Percentiles rank a stretch among this genome's conserved stretches.
Conservation (phyloP, 2,329 filamentous ascomycete genomes). For the Metarhizium album region DNA sequence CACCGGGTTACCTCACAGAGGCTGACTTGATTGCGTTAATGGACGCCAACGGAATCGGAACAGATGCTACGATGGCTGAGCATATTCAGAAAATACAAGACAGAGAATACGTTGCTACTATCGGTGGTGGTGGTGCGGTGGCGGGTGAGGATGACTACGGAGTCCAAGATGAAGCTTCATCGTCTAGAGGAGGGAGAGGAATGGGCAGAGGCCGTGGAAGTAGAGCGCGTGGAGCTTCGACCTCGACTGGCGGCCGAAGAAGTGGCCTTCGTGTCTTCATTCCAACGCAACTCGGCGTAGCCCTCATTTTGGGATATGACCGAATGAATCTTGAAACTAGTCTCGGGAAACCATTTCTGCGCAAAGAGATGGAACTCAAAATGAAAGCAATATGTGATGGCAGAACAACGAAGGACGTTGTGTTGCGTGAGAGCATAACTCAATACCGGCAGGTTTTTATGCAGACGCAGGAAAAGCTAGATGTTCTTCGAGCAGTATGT, state of each 20-base stretch:
- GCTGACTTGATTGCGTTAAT: conserved; percentile 92
- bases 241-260: conserved; percentile 31
- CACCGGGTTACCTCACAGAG: conserved; percentile 83
- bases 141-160: conserved; percentile 30
- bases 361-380: conserved; percentile 94
- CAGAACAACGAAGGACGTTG: conserved; percentile 58
- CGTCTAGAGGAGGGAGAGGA: conserved; percentile 36
- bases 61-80: conserved; percentile 97
- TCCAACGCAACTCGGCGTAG: conserved; percentile 81
- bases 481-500: conserved; percentile 52
- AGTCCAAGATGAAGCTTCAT: conserved; percentile 24
- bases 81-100: conserved; percentile 95
- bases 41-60: conserved; percentile 98
- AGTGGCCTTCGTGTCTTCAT: conserved; percentile 72
- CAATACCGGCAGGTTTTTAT: conserved; percentile 83
- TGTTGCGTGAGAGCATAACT: conserved; percentile 72
- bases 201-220: conserved; percentile 34
- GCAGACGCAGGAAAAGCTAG: conserved; percentile 67
- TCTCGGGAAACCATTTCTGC: conserved; percentile 86
- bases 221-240: conserved; percentile 28
- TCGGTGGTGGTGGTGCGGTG: conserved; percentile 30
- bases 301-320: conserved; percentile 89
- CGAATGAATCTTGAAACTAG: conserved; percentile 88
- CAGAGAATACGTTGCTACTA: conserved; percentile 69
- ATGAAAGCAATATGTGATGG: conserved; percentile 97